These are phyloP conservation scores for Aspergillus sp. DNA, from an alignment of 2,329 filamentous ascomycete genomes.

Conservation along the genomic window DNA sequence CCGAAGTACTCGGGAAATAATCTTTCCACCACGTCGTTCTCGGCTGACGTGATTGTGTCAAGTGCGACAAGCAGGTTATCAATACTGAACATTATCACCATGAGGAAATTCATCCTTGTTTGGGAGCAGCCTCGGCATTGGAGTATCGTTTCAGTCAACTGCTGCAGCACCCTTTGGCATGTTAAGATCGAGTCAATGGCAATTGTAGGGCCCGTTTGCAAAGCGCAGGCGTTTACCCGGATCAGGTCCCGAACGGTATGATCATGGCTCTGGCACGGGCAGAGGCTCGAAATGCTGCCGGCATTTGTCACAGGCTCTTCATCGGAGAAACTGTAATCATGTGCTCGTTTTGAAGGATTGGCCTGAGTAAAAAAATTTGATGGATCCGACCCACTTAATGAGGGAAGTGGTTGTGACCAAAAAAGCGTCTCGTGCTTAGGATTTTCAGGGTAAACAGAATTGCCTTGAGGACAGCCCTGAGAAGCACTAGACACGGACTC, in stretches of 20 bases:
- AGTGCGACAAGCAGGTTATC: slow-evolving; percentile 29
- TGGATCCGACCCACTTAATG: not conserved
- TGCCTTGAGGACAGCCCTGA: not conserved
- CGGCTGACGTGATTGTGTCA: slow-evolving; percentile 21
- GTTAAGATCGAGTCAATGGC: slow-evolving; percentile 29
- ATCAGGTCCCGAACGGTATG: slow-evolving; percentile 25
- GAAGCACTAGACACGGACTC: not conserved
- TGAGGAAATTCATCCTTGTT: slow-evolving; percentile 27
- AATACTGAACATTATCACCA: slow-evolving; percentile 31
- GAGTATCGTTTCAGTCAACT: slow-evolving; percentile 29
- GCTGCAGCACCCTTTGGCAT: slow-evolving; percentile 28
- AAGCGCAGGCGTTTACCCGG: slow-evolving; percentile 18
- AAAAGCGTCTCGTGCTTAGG: slow-evolving; percentile 3
- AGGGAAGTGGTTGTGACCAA: slow-evolving; percentile 13
- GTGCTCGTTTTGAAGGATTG: not conserved
- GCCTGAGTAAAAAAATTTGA: not conserved
- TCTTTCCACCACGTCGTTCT: slow-evolving; percentile 14
- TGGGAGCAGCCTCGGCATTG: slow-evolving; percentile 29
- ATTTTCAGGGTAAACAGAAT: slow-evolving; percentile 2
- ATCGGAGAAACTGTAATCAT: slow-evolving; percentile 4
- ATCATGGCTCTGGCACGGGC: slow-evolving; percentile 27
- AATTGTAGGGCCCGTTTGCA: slow-evolving; percentile 15
- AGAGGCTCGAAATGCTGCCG: not conserved
- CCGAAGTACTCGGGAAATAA: slow-evolving; percentile 14
- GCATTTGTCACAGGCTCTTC: not conserved